Percentiles rank a stretch among this genome's conserved stretches.
Evolutionary conservation across 768 basidiomycete species (phyloP).

Genomic region (Sarcomyxa edulis): DNA sequence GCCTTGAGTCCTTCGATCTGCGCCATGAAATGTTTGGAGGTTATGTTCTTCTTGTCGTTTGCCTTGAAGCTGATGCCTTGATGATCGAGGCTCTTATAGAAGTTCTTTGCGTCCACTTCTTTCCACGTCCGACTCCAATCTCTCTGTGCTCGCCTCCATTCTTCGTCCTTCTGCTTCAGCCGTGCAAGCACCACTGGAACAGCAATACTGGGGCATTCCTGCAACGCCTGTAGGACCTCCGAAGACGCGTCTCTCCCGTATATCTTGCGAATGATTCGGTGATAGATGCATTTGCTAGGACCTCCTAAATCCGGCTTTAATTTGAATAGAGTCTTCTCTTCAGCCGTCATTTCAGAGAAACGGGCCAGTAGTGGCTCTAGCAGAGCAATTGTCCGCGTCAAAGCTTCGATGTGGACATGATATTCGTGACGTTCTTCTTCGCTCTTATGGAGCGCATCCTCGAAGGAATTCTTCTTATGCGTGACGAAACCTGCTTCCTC

Average conservation of each 20-base stretch:
- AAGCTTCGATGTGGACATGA: constrained; percentile 90
- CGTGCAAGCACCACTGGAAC: constrained; percentile 89
- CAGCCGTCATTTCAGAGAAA: constrained; percentile 83
- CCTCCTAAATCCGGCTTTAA: constrained; percentile 90
- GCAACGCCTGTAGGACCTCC: constrained; percentile 81
- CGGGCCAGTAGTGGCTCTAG: constrained; percentile 84
- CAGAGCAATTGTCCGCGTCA: constrained; percentile 84
- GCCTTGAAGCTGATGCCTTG: constrained; percentile 93
- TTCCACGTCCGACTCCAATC: constrained; percentile 98
- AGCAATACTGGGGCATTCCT: constrained; percentile 86
- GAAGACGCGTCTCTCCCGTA: constrained; percentile 76
- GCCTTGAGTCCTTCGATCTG: constrained; percentile 72
- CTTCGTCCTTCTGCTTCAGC: constrained; percentile 91
- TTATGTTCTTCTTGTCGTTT: constrained; percentile 93
- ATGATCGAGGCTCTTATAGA: constrained; percentile 96
- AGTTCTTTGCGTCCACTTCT: constrained; percentile 95
- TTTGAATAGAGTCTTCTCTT: constrained; percentile 78
- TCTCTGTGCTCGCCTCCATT: constrained; percentile 91
- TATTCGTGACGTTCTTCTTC: constrained; percentile 99
- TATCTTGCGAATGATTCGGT: constrained; percentile 89
- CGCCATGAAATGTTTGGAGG: constrained; percentile 73
- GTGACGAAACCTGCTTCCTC: constrained; percentile 93
- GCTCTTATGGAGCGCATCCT: constrained; percentile 93
- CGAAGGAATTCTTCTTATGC: constrained; percentile 95
- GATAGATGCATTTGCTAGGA: constrained; percentile 79